Evolutionary conservation across 306 rosid genomes (phyloP).

Genomic region (Gastrolobium bilobum): DNA sequence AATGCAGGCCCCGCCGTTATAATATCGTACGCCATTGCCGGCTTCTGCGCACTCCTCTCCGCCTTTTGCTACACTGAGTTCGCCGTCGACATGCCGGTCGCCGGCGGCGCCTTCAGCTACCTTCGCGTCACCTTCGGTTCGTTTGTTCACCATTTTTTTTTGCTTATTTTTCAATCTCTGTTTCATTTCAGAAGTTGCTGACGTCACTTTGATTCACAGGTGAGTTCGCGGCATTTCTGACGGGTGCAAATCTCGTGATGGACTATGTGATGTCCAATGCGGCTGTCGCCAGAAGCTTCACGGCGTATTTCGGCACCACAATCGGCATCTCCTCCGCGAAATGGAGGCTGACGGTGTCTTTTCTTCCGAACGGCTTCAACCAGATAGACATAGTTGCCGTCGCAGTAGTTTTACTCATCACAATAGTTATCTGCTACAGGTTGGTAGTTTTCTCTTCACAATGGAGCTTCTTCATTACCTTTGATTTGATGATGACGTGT

Average conservation of each 20-base stretch:
- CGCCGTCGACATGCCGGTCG: constrained; percentile 96
- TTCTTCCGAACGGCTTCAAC: constrained; percentile 75
- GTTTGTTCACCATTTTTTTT: not conserved
- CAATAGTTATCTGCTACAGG: constrained; percentile 89
- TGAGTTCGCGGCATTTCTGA: constrained; percentile 85
- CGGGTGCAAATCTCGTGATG: constrained; percentile 86
- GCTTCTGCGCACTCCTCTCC: constrained; percentile 90
- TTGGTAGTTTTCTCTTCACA: constrained; percentile 36
- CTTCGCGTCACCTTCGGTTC: constrained; percentile 91
- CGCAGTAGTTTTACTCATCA: constrained; percentile 69
- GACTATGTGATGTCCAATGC: constrained; percentile 99
- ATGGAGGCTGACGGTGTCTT: constrained; percentile 74
- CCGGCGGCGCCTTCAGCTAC: constrained; percentile 98
- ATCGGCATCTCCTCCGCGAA: constrained; percentile 76
- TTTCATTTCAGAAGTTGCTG: not conserved
- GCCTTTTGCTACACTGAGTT: constrained; percentile 98
- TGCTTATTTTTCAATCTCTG: not conserved
- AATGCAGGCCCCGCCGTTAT: constrained; percentile 83
- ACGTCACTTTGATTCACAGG: constrained; percentile 55
- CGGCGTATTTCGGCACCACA: constrained; percentile 69
- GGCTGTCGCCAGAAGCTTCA: constrained; percentile 81
- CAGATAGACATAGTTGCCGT: constrained; percentile 80
- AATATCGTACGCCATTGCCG: constrained; percentile 94
- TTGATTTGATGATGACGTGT: not conserved
- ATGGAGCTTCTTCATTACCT: not conserved